Evolutionary conservation across 257 asterid species (phyloP), one percentile per base, ranked within the genome.

Genomic region (Rauvolfia tetraphylla): DNA sequence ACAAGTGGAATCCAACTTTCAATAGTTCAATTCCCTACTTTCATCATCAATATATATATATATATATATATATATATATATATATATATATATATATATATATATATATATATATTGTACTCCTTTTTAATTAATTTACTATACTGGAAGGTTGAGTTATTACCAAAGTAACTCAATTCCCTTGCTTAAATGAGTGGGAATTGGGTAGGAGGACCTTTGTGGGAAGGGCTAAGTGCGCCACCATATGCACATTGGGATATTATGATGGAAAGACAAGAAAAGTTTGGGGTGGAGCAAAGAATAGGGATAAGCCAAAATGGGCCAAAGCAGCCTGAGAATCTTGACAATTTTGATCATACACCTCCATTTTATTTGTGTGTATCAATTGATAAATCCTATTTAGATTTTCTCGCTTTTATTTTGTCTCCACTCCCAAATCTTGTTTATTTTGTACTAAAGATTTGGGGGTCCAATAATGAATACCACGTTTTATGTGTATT

Each of bases 261-360:
- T 23, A 17, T 66, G 85, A 78, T 84, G 84, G 88, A 77, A 76
- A 83, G 85, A 36, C 73, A 58, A 44, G 74, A 75, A 75, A 69
- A 36, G 58, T 69, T 67, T 4, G 74, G 68, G 77, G 67, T 54
- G 75, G 71, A 57, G 78, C 42, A 73, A 18, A 34, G 79, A 18
- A 68, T 54, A 66, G 77, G 73, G 86, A 86, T 79, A 75, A 27
- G 79, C 72, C 80, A 77, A 75, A 72, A 85, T 65, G 83, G 76
- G 84, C 85, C 84, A 1, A 75, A 65, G 56, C 17, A 82, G 96
- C 87, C 66, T 86, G 97, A 91, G 76, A 88, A 89, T 89, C 83
- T 89, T 91, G 90, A 89, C 93, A 74, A 54, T 4, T 72, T 20
- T 36, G 79, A 76, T 68, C 6, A 80, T 48, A 73, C 74, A 41